phyloP scores from a whole-genome alignment of 2,329 filamentous ascomycete genomes.

The Fusarium sp. region DNA sequence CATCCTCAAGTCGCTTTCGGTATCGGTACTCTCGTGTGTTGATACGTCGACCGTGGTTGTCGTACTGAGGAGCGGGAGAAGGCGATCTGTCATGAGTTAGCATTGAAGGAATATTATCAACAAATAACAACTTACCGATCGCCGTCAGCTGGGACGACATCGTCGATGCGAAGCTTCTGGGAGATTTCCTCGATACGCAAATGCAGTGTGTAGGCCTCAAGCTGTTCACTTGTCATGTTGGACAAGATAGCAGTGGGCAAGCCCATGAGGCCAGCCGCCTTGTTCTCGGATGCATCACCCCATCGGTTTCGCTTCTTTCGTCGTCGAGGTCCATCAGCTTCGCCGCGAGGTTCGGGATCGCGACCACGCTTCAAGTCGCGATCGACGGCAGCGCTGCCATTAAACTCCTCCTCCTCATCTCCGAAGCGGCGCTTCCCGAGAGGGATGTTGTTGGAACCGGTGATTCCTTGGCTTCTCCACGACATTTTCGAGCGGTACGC shows the following conservation, averaged over 20 bases:
- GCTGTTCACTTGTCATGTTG: conserved; percentile 98
- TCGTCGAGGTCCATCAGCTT: conserved; percentile 80
- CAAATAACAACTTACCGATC: conserved; percentile 75
- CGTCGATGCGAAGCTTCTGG: conserved; percentile 98
- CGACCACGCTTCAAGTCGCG: conserved; percentile 84
- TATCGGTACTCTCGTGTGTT: conserved; percentile 99
- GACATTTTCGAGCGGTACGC: conserved; percentile 58
- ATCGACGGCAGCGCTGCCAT: conserved; percentile 51
- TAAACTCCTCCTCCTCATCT: conserved; percentile 60
- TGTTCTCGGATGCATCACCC: conserved; percentile 98
- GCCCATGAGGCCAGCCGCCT: conserved; percentile 97
- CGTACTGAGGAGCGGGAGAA: conserved; percentile 95
- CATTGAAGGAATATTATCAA: background rate
- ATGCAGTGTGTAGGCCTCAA: conserved; percentile 96
- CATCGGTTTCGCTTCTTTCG: conserved; percentile 99
- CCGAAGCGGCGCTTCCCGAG: conserved; percentile 86
- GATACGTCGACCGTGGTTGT: conserved; percentile 99
- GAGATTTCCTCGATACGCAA: conserved; percentile 99
- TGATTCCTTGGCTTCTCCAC: conserved; percentile 84
- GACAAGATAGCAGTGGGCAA: conserved; percentile 95
- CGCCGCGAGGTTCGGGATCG: conserved; percentile 81
- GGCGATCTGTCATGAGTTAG: conserved; percentile 74
- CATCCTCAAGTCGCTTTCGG: conserved; percentile 96
- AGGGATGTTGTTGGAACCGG: conserved; percentile 97
- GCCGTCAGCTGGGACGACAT: conserved; percentile 96